These are phyloP conservation scores for Parsonsia alboflavescens DNA, from an alignment of 257 asterid genomes.

Conservation along the genomic window DNA sequence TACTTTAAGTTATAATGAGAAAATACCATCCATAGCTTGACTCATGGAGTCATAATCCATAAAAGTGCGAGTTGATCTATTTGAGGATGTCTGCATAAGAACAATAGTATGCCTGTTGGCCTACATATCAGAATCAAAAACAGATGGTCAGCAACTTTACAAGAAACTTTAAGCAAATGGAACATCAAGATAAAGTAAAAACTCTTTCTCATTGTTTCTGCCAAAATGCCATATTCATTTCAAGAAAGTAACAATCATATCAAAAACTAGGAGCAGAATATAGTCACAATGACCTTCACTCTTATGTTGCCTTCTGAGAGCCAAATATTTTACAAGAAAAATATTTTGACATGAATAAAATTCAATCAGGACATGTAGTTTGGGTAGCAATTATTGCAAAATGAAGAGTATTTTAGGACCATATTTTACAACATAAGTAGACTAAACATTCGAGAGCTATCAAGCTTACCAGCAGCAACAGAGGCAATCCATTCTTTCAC, in stretches of 20 bases:
- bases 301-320: background rate
- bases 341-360: background rate
- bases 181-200: background rate
- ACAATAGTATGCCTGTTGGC: conserved; percentile 82
- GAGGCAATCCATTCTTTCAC: background rate
- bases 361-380: background rate
- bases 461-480: background rate
- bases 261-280: background rate
- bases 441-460: background rate
- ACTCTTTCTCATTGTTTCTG: background rate
- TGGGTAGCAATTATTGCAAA: no score
- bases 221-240: background rate
- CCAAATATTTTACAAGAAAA: background rate
- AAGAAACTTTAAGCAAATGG: background rate
- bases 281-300: background rate
- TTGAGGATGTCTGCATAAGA: conserved; percentile 81
- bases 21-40: conserved; percentile 92
- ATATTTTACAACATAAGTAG: background rate
- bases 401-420: background rate
- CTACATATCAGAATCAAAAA: conserved; percentile 40
- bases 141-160: background rate
- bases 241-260: background rate
- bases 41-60: conserved; percentile 81
- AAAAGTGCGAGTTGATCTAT: conserved; percentile 85
- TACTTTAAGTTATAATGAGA: background rate